Base-by-base conservation (phyloP, 768 basidiomycete genomes). In the Hydnomerulius pinastri region DNA sequence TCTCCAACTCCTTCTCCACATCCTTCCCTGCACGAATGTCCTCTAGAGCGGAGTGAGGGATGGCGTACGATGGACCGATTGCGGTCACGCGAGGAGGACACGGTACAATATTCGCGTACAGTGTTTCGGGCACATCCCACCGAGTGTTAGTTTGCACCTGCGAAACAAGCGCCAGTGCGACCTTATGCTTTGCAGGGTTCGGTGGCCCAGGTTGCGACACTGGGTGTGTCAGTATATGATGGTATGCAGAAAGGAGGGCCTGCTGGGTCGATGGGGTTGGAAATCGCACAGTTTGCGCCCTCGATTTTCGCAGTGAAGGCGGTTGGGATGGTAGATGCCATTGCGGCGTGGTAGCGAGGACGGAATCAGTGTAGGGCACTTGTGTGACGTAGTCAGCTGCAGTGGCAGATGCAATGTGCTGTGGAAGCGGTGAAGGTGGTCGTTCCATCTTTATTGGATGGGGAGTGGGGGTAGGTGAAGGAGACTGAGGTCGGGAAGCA, bases 181-280 rank as follows among this genome's bases (percentile, higher is more conserved):
- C 83, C 60, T 82, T 83, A 69, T 91, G 88, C 37, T 86, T 79
- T 4, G 81, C 70, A 25, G 83, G 82, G 46, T 81, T 87, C 3
- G 81, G 69, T 9, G 78, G 58, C 5, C 73, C 72, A 0, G 75
- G 71, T 45, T 76, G 63, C 0, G 81, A 71, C 0, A 84, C 79
- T 1, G 86, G 85, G 56, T 90, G 82, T 0, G 85, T 89, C 43
- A 90, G 77, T 52, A 90, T 85, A 56, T 90, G 84, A 55, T 88
- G 90, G 60, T 88, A 90, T 5, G 86, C 88, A 11, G 74, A 71
- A 36, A 87, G 65, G 25, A 90, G 77, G 1, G 87, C 75, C 2
- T 78, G 85, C 54, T 87, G 84, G 6, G 78, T 77, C 55, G 79
- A 80, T 0, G 84, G 80, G 1, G 78, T 77, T 4, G 78, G 66